Evolutionary conservation across 495 filamentous ascomycete species (phyloP), one percentile per base, ranked within the genome.

Genomic region (Tuber melanosporum): DNA sequence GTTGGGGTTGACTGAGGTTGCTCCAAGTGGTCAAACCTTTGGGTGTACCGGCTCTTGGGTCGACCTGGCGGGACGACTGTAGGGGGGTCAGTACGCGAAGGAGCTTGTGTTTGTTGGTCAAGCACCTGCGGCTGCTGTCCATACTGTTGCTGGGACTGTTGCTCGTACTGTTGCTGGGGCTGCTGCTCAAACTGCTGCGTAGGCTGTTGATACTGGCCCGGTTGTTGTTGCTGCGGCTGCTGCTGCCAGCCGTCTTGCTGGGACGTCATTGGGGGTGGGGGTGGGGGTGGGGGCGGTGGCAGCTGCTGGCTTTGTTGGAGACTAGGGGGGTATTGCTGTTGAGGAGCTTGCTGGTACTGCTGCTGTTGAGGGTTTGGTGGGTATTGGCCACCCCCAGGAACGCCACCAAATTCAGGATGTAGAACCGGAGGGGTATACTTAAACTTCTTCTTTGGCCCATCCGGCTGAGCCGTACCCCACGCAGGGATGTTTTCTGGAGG

Each of bases 401-500:
- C 57, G 4, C 71, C 75, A 39, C 73, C 73, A 70, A 75, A 80
- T 12, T 80, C 77, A 0, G 78, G 78, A 19, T 75, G 78, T 7
- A 79, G 26, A 22, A 79, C 76, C 15, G 78, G 78, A 36, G 78
- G 69, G 39, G 74, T 80, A 72, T 80, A 80, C 39, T 71, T 76
- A 36, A 80, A 80, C 62, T 73, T 79, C 71, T 80, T 80, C 74
- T 71, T 76, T 36, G 73, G 74, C 17, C 47, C 74, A 26, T 49
- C 71, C 14, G 69, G 52, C 47, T 79, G 77, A 1, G 73, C 41
- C 1, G 73, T 42, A 20, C 74, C n/a, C 78, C 78, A 80, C 0
- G 78, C 74, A 8, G 78, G 71, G 20, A 80, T 20, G 3, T 43
- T 71, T 4, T 71, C 47, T 9, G 77, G 71, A 8, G 73, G n/a